A percentile compares a stretch with the other conserved stretches of the same genome.
These are phyloP conservation scores for Podila minutissima DNA, from an alignment of 192 early-diverging fungal species.

Conservation along the genomic window DNA sequence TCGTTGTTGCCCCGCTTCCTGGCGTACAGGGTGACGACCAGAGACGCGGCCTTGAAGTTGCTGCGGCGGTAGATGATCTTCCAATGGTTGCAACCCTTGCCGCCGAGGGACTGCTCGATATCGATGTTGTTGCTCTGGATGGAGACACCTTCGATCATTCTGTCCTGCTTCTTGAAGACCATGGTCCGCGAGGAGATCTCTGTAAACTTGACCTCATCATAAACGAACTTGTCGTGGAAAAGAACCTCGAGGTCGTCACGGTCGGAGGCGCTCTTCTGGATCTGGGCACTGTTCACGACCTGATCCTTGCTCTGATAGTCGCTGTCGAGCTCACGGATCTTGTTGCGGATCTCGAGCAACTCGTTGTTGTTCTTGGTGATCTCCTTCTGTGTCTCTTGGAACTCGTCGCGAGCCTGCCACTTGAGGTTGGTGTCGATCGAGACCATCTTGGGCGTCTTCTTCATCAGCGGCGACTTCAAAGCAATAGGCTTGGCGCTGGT, in stretches of 20 bases:
- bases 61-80: background rate
- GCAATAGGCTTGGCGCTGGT: too few species aligned
- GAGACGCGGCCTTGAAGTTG: background rate
- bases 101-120: background rate
- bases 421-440: too few species aligned
- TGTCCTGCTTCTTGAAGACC: background rate
- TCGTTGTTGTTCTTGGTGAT: too few species aligned
- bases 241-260: background rate
- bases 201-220: background rate
- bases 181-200: background rate
- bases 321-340: too few species aligned
- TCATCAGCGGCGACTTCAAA: too few species aligned
- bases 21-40: background rate
- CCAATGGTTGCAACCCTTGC: background rate
- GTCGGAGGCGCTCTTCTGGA: background rate
- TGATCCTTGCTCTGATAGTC: background rate
- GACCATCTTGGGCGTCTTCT: too few species aligned
- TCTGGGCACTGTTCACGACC: background rate
- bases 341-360: too few species aligned
- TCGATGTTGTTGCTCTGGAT: background rate
- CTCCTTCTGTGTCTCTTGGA: too few species aligned
- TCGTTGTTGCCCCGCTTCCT: background rate
- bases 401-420: too few species aligned
- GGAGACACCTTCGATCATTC: background rate
- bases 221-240: background rate